Evolutionary conservation across 306 rosid species (phyloP).

Genomic region (Prunus armeniaca): DNA sequence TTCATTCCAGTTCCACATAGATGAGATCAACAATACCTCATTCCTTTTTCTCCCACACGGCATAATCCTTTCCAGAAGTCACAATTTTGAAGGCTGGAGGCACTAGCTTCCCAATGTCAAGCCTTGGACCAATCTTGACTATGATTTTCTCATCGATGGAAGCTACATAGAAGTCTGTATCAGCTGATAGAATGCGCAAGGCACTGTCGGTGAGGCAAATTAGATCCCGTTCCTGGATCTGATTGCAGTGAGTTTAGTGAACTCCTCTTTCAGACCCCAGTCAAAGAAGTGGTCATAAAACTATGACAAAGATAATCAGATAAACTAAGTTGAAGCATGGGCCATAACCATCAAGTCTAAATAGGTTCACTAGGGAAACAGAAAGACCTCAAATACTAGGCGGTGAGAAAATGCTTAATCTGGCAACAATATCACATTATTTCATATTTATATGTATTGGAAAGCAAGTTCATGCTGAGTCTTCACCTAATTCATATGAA

Average conservation of each 20-base stretch:
- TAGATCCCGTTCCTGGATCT: slow-evolving; percentile 53
- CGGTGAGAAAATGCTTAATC: not conserved
- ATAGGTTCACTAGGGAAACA: not conserved
- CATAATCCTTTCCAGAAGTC: slow-evolving; percentile 56
- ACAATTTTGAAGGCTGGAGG: slow-evolving; percentile 45
- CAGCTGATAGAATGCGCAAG: slow-evolving; percentile 49
- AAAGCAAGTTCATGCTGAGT: not conserved
- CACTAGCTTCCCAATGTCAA: slow-evolving; percentile 47
- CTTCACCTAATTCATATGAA: too few relatives aligned
- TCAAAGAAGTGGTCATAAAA: slow-evolving; percentile 68
- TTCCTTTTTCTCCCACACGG: slow-evolving; percentile 53
- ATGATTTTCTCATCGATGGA: slow-evolving; percentile 49
- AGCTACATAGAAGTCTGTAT: slow-evolving; percentile 55
- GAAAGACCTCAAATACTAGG: not conserved
- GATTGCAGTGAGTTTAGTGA: slow-evolving; percentile 37
- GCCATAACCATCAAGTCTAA: not conserved
- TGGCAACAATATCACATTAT: not conserved
- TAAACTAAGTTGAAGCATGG: not conserved
- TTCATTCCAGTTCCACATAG: not conserved
- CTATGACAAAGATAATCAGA: slow-evolving; percentile 21
- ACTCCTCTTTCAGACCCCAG: slow-evolving; percentile 57
- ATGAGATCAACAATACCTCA: not conserved
- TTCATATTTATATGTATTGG: not conserved
- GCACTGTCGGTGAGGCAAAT: slow-evolving; percentile 16
- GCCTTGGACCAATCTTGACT: slow-evolving; percentile 65